Conservation (phyloP, 192 early-diverging fungal species). For the Piromyces finnis region DNA sequence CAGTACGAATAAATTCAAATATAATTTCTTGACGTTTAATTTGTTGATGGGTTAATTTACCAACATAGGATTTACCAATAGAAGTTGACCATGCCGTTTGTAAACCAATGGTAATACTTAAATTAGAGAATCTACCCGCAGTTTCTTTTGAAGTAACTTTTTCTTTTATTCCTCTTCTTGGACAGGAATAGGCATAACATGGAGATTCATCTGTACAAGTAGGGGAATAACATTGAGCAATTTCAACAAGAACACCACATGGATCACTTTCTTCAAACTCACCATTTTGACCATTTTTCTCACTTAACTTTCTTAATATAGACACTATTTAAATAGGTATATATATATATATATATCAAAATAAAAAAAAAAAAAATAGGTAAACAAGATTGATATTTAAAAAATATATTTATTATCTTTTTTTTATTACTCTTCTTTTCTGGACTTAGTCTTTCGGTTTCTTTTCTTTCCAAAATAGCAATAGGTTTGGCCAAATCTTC, state of each 20-base stretch:
- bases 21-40: conserved; percentile 83
- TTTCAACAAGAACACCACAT: not conserved
- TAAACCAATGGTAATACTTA: not conserved
- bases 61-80: not conserved
- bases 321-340: no score
- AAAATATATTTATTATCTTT: no score
- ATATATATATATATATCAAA: no score
- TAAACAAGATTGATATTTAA: no score
- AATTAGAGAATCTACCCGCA: not conserved
- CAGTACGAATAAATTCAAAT: conserved; percentile 78
- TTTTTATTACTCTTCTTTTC: not conserved
- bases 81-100: not conserved
- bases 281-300: not conserved
- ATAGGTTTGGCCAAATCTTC: not conserved
- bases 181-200: not conserved
- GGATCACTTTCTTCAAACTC: not conserved
- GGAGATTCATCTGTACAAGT: not conserved
- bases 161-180: not conserved
- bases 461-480: not conserved
- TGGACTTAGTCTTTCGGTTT: not conserved
- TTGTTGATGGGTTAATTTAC: conserved; percentile 43
- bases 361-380: no score
- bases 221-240: not conserved
- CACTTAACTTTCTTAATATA: not conserved
- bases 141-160: not conserved